Base-by-base conservation (phyloP, 257 asterid species). In the Primulina huaijiensis region DNA sequence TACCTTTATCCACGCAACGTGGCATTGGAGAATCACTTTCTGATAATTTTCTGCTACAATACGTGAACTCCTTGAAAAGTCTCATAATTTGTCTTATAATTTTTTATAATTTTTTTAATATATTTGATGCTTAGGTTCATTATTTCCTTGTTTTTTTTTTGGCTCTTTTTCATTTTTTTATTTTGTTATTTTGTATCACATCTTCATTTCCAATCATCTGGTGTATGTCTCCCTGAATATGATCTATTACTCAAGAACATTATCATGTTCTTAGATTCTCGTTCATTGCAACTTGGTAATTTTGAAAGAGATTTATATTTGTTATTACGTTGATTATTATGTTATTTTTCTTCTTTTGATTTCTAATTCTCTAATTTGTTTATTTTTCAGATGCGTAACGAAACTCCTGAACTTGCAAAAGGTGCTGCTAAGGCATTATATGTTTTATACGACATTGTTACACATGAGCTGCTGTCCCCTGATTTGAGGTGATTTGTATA, bases 371-470 rank as follows among this genome's bases (percentile, higher is more conserved):
- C 62, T 50, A 66, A 29, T 58, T 64, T 35, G 7, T 79, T 52
- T 60, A n/a, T 67, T 70, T 61, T 67, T 30, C 78, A 93, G 99
- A 94, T 75, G 67, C 90, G 92, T 53, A 85, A 85, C 70, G 82
- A 82, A 68, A 89, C 96, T 70, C 96, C 96, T 64, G 96, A 79
- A 80, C 96, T 83, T 61, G 92, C 95, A 63, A 87, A 85, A 82
- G 99, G 99, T 79, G 99, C 99, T 70, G 89, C 97, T 65, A 85
- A 84, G 76, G 99, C 97, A 67, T 72, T 92, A 72, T 88, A 71
- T 83, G 99, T 89, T 63, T 82, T 93, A 66, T 91, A 94, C 75
- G 99, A 94, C 75, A 91, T 89, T 80, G 96, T 94, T 52, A 91
- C 96, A 9, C 97, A 90, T 79, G 96, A 94, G 76, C 82, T 94